These are phyloP conservation scores for Persicaria maculosa DNA, from an alignment of 148 eudicot species.

Conservation along the genomic window DNA sequence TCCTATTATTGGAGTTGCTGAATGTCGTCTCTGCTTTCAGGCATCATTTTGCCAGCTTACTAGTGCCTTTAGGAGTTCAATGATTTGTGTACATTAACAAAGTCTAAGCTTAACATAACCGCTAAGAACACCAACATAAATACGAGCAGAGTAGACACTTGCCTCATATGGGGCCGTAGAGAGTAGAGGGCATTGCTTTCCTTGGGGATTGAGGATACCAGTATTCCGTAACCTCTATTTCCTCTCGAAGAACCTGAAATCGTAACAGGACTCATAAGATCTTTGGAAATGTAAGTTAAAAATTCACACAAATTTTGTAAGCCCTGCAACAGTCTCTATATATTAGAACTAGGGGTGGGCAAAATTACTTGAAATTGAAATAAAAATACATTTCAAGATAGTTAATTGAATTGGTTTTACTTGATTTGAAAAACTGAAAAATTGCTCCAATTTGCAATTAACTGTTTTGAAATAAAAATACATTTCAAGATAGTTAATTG, in stretches of 20 bases:
- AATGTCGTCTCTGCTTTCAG: neutral
- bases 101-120: neutral
- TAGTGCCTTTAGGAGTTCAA: conserved; percentile 70
- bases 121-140: neutral
- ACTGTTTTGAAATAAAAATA: too few species aligned
- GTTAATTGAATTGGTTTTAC: too few species aligned
- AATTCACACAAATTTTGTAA: too few species aligned
- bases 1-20: too few species aligned
- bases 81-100: conserved; percentile 39
- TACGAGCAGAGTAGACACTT: conserved; percentile 4
- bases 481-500: too few species aligned
- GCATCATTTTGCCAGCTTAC: conserved; percentile 33
- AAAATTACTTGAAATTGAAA: too few species aligned
- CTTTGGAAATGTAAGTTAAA: too few species aligned
- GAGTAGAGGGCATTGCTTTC: conserved; percentile 86
- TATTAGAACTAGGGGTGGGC: too few species aligned
- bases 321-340: too few species aligned
- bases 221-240: conserved; percentile 71
- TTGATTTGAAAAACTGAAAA: too few species aligned
- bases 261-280: neutral
- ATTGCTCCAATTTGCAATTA: too few species aligned
- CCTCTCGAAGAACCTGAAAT: conserved; percentile 64
- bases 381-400: too few species aligned
- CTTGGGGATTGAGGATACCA: conserved; percentile 76
- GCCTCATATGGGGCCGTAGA: conserved; percentile 89